Evolutionary conservation across 306 rosid species (phyloP).

Genomic region (Lablab purpureus): DNA sequence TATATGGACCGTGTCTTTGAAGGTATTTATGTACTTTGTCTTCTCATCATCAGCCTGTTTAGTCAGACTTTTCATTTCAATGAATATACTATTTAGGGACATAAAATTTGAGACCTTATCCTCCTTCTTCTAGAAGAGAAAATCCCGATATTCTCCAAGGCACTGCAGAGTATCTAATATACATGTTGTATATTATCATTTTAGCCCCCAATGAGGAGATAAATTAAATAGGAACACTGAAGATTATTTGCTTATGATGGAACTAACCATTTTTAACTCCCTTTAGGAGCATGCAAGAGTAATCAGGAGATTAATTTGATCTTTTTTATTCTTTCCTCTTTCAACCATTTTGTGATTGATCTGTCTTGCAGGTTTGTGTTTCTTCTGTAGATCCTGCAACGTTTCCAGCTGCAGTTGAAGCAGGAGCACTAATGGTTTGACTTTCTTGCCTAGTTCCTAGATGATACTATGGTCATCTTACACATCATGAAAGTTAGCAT

Average conservation of each 20-base stretch:
- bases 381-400: constrained; percentile 82
- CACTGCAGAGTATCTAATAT: too few species aligned
- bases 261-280: not conserved
- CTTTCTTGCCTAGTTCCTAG: constrained; percentile 31
- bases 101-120: too few species aligned
- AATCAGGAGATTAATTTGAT: constrained; percentile 10
- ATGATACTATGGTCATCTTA: not conserved
- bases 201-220: too few species aligned
- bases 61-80: too few species aligned
- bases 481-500: constrained; percentile 24
- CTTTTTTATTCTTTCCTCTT: constrained; percentile 25
- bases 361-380: constrained; percentile 81
- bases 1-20: too few species aligned
- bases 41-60: too few species aligned
- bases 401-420: constrained; percentile 85
- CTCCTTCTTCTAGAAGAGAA: too few species aligned
- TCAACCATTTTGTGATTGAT: constrained; percentile 23
- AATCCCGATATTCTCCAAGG: too few species aligned
- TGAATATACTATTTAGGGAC: too few species aligned
- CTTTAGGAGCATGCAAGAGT: constrained; percentile 7
- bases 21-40: too few species aligned
- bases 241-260: not conserved
- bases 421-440: constrained; percentile 88
- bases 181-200: too few species aligned
- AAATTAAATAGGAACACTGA: too few species aligned